These are phyloP conservation scores for Zygoascus sp. DNA, from an alignment of 1,139 yeast species.

Conservation along the genomic window DNA sequence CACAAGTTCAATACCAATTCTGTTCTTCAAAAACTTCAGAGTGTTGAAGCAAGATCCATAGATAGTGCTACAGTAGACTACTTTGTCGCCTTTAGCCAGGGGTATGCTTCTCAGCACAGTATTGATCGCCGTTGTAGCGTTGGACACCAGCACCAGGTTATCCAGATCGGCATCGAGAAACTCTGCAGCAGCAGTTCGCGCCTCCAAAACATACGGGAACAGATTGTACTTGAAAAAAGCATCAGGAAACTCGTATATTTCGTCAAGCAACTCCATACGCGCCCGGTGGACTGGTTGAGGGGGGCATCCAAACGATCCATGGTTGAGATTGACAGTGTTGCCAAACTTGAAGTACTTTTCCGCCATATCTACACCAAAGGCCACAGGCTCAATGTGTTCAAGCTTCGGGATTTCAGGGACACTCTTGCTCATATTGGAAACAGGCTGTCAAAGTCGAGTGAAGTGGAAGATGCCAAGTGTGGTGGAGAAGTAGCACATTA, in stretches of 20 bases:
- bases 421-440: slow-evolving; percentile 1
- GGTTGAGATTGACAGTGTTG: slow-evolving; percentile 24
- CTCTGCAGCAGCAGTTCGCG: slow-evolving; percentile 37
- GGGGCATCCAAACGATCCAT: slow-evolving; percentile 28
- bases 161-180: slow-evolving; percentile 43
- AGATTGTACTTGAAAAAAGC: slow-evolving; percentile 16
- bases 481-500: not conserved
- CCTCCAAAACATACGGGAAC: slow-evolving; percentile 38
- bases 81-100: slow-evolving; percentile 51
- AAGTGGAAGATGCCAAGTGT: no score
- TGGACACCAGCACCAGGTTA: slow-evolving; percentile 48
- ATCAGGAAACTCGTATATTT: slow-evolving; percentile 18
- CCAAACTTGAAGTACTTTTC: slow-evolving; percentile 42
- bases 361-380: slow-evolving; percentile 51
- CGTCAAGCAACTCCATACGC: slow-evolving; percentile 16
- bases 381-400: slow-evolving; percentile 7
- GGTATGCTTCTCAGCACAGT: slow-evolving; percentile 53
- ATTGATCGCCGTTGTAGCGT: slow-evolving; percentile 62
- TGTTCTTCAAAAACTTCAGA: slow-evolving; percentile 43
- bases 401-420: not conserved
- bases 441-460: not conserved
- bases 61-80: slow-evolving; percentile 49
- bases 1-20: slow-evolving; percentile 44
- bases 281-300: slow-evolving; percentile 23
- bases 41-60: slow-evolving; percentile 58